These are phyloP conservation scores for Eudorina sp. DNA, from an alignment of 139 green algal genomes.

Conservation along the genomic window DNA sequence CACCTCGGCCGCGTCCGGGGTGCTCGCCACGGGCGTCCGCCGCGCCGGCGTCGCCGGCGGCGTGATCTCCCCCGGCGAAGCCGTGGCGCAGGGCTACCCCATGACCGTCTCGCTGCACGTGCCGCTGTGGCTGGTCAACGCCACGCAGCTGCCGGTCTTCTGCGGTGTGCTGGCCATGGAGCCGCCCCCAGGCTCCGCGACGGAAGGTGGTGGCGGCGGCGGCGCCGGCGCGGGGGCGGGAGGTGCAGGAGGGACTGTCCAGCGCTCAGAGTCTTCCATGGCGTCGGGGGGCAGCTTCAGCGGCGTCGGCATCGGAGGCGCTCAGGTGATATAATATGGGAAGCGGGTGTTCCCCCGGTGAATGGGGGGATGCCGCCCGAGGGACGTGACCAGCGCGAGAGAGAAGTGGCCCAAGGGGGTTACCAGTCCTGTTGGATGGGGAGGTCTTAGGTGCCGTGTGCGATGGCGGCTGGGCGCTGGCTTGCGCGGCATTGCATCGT, in stretches of 20 bases:
- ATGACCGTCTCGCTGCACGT: constrained; percentile 74
- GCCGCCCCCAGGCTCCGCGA: neutral
- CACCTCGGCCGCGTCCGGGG: constrained; percentile 41
- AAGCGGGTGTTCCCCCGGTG: no score
- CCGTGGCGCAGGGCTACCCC: constrained; percentile 70
- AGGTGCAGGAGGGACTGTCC: neutral
- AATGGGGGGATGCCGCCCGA: no score
- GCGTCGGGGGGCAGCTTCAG: neutral
- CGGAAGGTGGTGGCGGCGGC: neutral
- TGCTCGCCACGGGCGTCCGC: constrained; percentile 59
- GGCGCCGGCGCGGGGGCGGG: neutral
- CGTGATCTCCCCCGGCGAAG: constrained; percentile 6
- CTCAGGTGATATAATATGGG: neutral
- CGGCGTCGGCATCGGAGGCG: no score
- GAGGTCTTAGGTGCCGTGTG: no score
- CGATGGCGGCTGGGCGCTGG: no score
- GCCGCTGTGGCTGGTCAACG: constrained; percentile 85
- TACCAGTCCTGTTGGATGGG: no score
- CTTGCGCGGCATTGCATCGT: no score
- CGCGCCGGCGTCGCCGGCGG: constrained; percentile 13
- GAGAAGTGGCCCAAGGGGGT: no score
- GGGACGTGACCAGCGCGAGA: no score
- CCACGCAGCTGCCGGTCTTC: constrained; percentile 74
- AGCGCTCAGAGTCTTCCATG: neutral
- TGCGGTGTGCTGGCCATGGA: constrained; percentile 64